These are phyloP conservation scores for Pseudocercospora eumusae DNA, from an alignment of 2,329 filamentous ascomycete genomes.

Conservation along the genomic window DNA sequence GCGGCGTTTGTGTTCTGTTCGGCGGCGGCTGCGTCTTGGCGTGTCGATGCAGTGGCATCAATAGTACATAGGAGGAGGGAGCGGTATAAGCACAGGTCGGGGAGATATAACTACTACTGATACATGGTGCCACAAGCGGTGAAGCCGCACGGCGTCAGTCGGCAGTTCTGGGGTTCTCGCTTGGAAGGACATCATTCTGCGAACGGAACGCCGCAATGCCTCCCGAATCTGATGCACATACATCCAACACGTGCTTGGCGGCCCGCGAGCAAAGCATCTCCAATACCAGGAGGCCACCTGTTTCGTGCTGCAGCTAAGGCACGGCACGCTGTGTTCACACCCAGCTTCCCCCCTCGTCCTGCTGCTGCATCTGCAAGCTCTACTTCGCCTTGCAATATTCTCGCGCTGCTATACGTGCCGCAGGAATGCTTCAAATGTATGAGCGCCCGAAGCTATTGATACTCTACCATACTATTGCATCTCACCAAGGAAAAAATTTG, in stretches of 20 bases:
- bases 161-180: too few species aligned
- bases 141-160: too few species aligned
- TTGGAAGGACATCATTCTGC: too few species aligned
- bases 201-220: background rate
- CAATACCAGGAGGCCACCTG: constrained; percentile 9
- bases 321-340: background rate
- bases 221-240: background rate
- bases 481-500: background rate
- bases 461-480: constrained; percentile 7
- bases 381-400: constrained; percentile 3
- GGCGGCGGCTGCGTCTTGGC: too few species aligned
- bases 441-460: constrained; percentile 6
- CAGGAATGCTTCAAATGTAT: constrained; percentile 3
- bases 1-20: constrained; percentile 16
- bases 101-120: background rate
- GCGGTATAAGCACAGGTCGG: constrained; percentile 9
- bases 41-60: background rate
- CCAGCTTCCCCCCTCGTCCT: background rate
- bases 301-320: constrained; percentile 8
- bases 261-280: background rate
- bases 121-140: constrained; percentile 6
- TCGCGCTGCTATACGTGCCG: constrained; percentile 3
- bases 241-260: background rate
- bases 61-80: background rate
- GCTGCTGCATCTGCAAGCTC: constrained; percentile 14